Conservation (phyloP, 306 rosid genomes). For the Sicyos edulis region DNA sequence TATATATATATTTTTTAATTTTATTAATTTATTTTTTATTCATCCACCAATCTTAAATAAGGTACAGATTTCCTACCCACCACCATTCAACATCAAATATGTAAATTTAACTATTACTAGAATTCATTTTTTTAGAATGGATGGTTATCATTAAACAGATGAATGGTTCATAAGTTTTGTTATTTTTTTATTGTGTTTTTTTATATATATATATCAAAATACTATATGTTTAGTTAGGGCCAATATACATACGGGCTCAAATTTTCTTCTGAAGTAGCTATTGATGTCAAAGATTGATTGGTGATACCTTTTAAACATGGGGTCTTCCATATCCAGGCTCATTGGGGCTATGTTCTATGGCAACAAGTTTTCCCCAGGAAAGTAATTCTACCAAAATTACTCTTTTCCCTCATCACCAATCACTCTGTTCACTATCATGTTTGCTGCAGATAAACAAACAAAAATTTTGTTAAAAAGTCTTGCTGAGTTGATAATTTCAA, state of each 20-base stretch:
- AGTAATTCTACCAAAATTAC: constrained; percentile 4
- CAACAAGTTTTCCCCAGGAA: constrained; percentile 6
- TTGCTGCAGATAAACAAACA: constrained; percentile 6
- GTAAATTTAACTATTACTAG: no score
- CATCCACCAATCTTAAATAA: no score
- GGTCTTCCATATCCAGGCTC: constrained; percentile 6
- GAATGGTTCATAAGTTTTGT: no score
- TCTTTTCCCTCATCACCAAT: constrained; percentile 10
- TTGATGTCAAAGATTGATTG: constrained; percentile 74
- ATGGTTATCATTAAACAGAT: no score
- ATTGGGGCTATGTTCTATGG: neutral
- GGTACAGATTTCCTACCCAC: no score
- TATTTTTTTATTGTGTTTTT: no score
- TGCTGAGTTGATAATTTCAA: neutral
- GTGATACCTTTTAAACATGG: constrained; percentile 4
- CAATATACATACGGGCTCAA: constrained; percentile 67
- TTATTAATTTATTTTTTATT: no score
- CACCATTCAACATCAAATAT: no score
- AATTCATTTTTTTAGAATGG: no score
- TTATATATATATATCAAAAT: no score
- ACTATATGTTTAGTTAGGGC: constrained; percentile 61
- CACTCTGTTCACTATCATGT: neutral
- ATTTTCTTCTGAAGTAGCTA: constrained; percentile 55
- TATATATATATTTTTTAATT: no score
- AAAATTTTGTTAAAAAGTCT: neutral